Percentiles rank a stretch among this genome's conserved stretches.
Evolutionary conservation across 108 stramenopile genomes (phyloP).

Genomic region (Craspedostauros australis): DNA sequence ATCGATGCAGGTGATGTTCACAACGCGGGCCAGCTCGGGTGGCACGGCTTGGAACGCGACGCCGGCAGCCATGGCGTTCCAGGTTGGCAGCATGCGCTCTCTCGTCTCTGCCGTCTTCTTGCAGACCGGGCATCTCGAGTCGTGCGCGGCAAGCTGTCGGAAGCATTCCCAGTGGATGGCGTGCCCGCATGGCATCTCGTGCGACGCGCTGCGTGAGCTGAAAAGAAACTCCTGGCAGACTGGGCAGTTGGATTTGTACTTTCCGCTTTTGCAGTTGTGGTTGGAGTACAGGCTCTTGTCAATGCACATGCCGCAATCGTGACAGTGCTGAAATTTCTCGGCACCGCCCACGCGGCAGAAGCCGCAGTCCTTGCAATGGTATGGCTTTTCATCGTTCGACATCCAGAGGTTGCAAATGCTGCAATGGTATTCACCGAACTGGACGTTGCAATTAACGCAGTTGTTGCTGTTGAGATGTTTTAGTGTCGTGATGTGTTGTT

Average conservation of each 20-base stretch:
- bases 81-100: slow-evolving; percentile 79
- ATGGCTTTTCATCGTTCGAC: slow-evolving; percentile 72
- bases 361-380: slow-evolving; percentile 80
- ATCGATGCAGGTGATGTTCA: slow-evolving; percentile 79
- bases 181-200: slow-evolving; percentile 87
- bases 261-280: slow-evolving; percentile 82
- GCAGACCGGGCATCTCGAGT: slow-evolving; percentile 80
- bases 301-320: slow-evolving; percentile 88
- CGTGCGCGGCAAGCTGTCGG: slow-evolving; percentile 62
- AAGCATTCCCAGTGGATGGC: slow-evolving; percentile 81
- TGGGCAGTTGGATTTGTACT: slow-evolving; percentile 84
- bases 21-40: slow-evolving; percentile 71
- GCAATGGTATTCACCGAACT: slow-evolving; percentile 84
- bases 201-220: slow-evolving; percentile 54
- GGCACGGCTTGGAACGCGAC: slow-evolving; percentile 79
- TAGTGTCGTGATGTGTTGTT: no score
- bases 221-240: slow-evolving; percentile 85
- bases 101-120: slow-evolving; percentile 88
- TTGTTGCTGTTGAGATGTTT: slow-evolving; percentile 64
- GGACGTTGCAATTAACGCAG: slow-evolving; percentile 63
- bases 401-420: slow-evolving; percentile 84
- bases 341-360: slow-evolving; percentile 85
- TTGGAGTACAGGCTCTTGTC: slow-evolving; percentile 55
- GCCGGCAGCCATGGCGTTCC: slow-evolving; percentile 75
- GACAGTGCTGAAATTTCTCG: slow-evolving; percentile 80